Percentiles rank a stretch among this genome's conserved stretches.
Evolutionary conservation across 2,329 filamentous ascomycete genomes (phyloP).

Genomic region (Penicillium sumatraense): DNA sequence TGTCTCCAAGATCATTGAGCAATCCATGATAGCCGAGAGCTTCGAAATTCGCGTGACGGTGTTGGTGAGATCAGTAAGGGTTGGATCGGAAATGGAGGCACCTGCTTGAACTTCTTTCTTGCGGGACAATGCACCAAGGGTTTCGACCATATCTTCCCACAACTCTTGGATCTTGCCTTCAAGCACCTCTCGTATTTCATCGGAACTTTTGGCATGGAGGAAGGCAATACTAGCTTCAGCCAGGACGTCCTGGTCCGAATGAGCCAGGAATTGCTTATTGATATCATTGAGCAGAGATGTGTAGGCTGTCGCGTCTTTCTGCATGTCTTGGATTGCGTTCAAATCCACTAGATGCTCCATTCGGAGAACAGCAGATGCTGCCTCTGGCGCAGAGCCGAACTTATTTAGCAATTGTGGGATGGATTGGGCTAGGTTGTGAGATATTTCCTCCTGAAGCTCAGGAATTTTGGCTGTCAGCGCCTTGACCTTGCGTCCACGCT

Average conservation of each 20-base stretch:
- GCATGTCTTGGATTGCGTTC: conserved; percentile 83
- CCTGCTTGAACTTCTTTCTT: conserved; percentile 73
- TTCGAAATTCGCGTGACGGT: conserved; percentile 80
- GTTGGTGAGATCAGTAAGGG: conserved; percentile 72
- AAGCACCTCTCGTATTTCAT: conserved; percentile 84
- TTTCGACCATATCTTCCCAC: conserved; percentile 82
- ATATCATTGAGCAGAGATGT: conserved; percentile 85
- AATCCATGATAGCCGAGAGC: conserved; percentile 78
- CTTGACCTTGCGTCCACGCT: conserved; percentile 61
- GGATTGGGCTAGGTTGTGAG: conserved; percentile 73
- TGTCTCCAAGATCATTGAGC: conserved; percentile 73
- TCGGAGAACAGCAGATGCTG: conserved; percentile 82
- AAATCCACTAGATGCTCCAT: conserved; percentile 86
- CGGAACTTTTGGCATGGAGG: conserved; percentile 81
- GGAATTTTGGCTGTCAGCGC: conserved; percentile 63
- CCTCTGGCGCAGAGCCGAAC: conserved; percentile 85
- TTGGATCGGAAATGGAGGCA: conserved; percentile 67
- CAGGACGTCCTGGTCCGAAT: conserved; percentile 83
- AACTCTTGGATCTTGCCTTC: conserved; percentile 78
- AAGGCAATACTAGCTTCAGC: conserved; percentile 82
- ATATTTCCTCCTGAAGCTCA: conserved; percentile 77
- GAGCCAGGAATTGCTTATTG: conserved; percentile 90
- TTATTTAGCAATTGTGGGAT: conserved; percentile 90
- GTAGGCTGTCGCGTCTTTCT: conserved; percentile 82
- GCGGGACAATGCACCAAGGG: conserved; percentile 72